phyloP scores from a whole-genome alignment of 768 basidiomycete genomes.

The Pulveroboletus sp. region DNA sequence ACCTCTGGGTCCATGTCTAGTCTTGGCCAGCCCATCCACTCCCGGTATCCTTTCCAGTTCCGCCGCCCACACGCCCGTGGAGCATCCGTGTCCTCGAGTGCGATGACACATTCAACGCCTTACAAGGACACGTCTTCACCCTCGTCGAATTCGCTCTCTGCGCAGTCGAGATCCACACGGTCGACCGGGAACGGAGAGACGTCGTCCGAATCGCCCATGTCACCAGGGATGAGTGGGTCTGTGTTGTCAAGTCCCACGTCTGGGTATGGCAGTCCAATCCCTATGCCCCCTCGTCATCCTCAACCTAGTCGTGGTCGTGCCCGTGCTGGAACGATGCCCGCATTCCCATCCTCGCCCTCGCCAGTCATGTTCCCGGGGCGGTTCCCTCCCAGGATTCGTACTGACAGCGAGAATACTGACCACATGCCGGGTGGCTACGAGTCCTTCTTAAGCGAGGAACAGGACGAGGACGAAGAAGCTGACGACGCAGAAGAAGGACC shows the following conservation, averaged over 20 bases:
- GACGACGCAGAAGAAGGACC: conserved; percentile 32
- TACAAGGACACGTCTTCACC: conserved; percentile 32
- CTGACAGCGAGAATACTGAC: conserved; percentile 28
- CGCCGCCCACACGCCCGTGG: conserved; percentile 44
- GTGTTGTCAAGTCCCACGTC: conserved; percentile 35
- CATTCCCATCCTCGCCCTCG: conserved; percentile 34
- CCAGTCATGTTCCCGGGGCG: conserved; percentile 30
- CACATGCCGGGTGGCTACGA: conserved; percentile 27
- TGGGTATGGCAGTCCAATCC: conserved; percentile 35
- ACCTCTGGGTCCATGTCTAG: conserved; percentile 83
- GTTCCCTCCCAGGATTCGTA: conserved; percentile 22
- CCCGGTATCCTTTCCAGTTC: conserved; percentile 67
- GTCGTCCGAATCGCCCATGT: conserved; percentile 55
- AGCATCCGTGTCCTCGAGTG: conserved; percentile 37
- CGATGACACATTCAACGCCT: conserved; percentile 37
- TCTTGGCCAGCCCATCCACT: conserved; percentile 69
- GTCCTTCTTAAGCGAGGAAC: conserved; percentile 27
- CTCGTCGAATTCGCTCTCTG: conserved; percentile 37
- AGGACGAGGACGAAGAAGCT: conserved; percentile 30
- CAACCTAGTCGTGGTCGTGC: conserved; percentile 35
- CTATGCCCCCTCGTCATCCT: conserved; percentile 48
- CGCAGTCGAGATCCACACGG: conserved; percentile 44
- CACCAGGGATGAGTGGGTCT: conserved; percentile 36
- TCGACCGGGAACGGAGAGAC: conserved; percentile 59
- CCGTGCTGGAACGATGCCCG: conserved; percentile 38